These are phyloP conservation scores for Elongisporangium senticosum DNA, from an alignment of 352 stramenopile genomes.

Conservation along the genomic window DNA sequence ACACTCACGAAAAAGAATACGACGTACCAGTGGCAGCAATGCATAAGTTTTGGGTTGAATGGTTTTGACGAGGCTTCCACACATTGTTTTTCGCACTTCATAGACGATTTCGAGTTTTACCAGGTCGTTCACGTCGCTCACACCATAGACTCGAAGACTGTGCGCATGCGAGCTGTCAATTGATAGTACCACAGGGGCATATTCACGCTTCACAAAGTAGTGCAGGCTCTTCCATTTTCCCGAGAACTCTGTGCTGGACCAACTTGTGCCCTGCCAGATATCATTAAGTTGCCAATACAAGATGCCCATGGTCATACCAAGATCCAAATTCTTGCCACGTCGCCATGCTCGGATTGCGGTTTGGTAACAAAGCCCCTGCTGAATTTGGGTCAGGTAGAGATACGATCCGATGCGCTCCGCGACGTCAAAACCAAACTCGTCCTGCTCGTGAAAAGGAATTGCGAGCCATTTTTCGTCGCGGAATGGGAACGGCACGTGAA, in stretches of 20 bases:
- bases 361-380: conserved; percentile 76
- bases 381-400: conserved; percentile 71
- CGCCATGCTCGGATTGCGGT: conserved; percentile 70
- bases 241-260: conserved; percentile 80
- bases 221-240: conserved; percentile 81
- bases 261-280: conserved; percentile 84
- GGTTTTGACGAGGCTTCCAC: conserved; percentile 38
- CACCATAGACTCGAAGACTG: conserved; percentile 28
- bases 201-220: conserved; percentile 61
- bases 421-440: conserved; percentile 34
- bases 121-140: conserved; percentile 41
- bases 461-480: conserved; percentile 44
- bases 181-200: conserved; percentile 62
- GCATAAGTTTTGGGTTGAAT: conserved; percentile 16
- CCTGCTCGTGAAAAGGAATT: conserved; percentile 12
- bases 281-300: conserved; percentile 89
- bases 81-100: conserved; percentile 33
- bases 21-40: conserved; percentile 32
- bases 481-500: conserved; percentile 66
- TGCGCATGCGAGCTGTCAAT: conserved; percentile 9
- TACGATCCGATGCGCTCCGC: conserved; percentile 49
- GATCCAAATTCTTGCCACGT: conserved; percentile 38
- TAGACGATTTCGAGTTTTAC: conserved; percentile 32
- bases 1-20: not conserved
- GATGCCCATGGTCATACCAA: conserved; percentile 69